phyloP scores from a whole-genome alignment of 1,284 basidiomycete species.

The Mrakiaceae sp. region DNA sequence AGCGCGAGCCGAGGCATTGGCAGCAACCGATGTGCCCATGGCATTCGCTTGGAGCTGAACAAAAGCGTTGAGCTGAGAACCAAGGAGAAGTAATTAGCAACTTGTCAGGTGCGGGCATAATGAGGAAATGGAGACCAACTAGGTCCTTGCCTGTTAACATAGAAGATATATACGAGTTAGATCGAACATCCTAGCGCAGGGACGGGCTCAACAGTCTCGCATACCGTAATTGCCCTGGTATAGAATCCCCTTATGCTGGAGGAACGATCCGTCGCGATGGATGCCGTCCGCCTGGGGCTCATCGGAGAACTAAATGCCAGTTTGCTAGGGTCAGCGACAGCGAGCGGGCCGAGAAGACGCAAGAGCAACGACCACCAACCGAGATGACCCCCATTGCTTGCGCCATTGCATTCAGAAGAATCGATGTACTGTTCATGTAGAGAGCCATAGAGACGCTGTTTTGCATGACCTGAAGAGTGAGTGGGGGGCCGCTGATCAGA shows the following conservation, averaged over 20 bases:
- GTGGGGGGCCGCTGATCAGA: too few species aligned
- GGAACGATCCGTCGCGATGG: slow-evolving; percentile 41
- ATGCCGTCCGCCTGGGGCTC: slow-evolving; percentile 45
- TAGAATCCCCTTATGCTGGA: background rate
- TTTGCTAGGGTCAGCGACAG: background rate
- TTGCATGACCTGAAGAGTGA: slow-evolving; percentile 21
- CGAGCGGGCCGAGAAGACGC: slow-evolving; percentile 1
- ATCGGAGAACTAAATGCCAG: slow-evolving; percentile 18
- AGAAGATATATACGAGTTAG: too few species aligned
- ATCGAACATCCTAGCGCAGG: slow-evolving; percentile 39
- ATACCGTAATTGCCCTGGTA: background rate
- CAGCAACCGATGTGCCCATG: slow-evolving; percentile 45
- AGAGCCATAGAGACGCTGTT: slow-evolving; percentile 23
- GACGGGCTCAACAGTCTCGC: slow-evolving; percentile 23
- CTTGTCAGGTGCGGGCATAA: too few species aligned
- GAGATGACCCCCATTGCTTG: slow-evolving; percentile 21
- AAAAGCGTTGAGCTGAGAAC: slow-evolving; percentile 21
- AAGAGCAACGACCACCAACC: too few species aligned
- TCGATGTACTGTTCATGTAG: slow-evolving; percentile 19
- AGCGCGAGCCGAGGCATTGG: slow-evolving; percentile 32
- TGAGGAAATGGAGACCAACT: too few species aligned
- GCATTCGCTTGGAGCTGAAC: slow-evolving; percentile 31
- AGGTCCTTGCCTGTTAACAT: too few species aligned
- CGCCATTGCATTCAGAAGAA: slow-evolving; percentile 20
- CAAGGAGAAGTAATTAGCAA: too few species aligned